Base-by-base conservation (phyloP, 2,329 filamentous ascomycete genomes). In the Raffaelea ambrosiae region DNA sequence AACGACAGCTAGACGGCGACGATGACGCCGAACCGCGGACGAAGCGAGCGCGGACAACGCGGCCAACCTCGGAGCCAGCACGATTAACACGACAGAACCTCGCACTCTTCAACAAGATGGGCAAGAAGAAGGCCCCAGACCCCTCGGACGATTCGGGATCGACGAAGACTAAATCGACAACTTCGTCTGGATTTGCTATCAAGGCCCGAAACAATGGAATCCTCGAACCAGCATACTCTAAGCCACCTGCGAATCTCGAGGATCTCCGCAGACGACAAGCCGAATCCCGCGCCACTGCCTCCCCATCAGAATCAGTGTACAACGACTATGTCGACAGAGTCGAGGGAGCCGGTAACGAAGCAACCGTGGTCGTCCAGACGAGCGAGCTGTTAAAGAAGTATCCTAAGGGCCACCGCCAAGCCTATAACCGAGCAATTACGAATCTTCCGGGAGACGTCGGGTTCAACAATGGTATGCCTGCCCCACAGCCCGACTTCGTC, bases 401-500 rank as follows among this genome's bases (percentile, higher is more conserved):
- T 33, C 39, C 44, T 19, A 33, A 45, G 13, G 44, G 44, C 21
- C 53, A 55, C 45, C 5, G 14, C 3, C 31, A 13, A 35, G 33
- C 16, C 3, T 50, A 53, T 29, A 48, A 48, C 48, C 47, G 46
- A 35, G 49, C 52, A 29, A 56, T 60, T 22, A 59, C 50, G 19
- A 46, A n/a, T 46, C 57, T 58, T 31, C 55, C 58, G 18, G 57
- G 52, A 21, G 45, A 59, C 41, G 52, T 60, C 31, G 55, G 56
- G 14, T 59, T 61, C 49, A 61, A 62, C 44, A 52, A 58, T 41
- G 49, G 48, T 21, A 48, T 61, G 9, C 56, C 60, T 19, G 54
- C 56, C 41, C 48, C 58, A 45, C 58, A 60, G 48, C 59, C 59
- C 48, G 58, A 59, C 50, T 58, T 58, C 45, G 49, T 61, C 43